These are phyloP conservation scores for Erythrophleum fordii DNA, from an alignment of 306 rosid genomes.

Conservation along the genomic window DNA sequence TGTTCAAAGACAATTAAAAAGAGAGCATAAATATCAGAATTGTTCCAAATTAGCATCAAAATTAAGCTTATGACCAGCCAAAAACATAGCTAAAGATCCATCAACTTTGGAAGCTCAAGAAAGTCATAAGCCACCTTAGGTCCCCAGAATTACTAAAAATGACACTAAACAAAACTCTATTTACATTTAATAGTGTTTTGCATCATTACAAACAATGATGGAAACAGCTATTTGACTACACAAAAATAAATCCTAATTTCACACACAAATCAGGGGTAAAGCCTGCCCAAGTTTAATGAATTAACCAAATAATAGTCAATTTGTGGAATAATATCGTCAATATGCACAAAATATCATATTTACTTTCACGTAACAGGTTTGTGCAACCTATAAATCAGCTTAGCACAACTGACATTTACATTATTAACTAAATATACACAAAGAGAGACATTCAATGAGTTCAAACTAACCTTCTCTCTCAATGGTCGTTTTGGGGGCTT, in stretches of 20 bases:
- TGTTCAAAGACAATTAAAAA: not conserved
- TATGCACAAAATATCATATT: constrained; percentile 8
- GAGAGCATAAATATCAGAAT: constrained; percentile 10
- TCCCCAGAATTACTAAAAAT: constrained; percentile 33
- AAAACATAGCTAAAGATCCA: constrained; percentile 26
- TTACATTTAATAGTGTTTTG: not conserved
- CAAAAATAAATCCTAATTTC: constrained; percentile 16
- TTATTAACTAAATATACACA: not conserved
- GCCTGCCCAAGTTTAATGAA: constrained; percentile 19
- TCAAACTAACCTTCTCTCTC: constrained; percentile 71
- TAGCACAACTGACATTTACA: constrained; percentile 1
- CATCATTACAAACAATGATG: constrained; percentile 6
- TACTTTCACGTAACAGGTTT: constrained; percentile 17
- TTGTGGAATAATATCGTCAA: not conserved
- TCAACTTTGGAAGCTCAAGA: constrained; percentile 23
- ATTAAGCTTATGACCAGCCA: not conserved
- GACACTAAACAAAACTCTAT: constrained; percentile 20
- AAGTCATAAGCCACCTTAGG: constrained; percentile 19
- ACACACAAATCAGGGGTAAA: not conserved
- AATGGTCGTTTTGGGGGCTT: constrained; percentile 96
- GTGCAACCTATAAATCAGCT: constrained; percentile 12
- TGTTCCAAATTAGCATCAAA: constrained; percentile 31
- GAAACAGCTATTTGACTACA: constrained; percentile 3
- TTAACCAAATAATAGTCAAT: constrained; percentile 19
- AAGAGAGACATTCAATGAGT: not conserved